A percentile compares a stretch with the other conserved stretches of the same genome.
Conservation (phyloP, 441 rosid genomes). For the Pelargonium fulgidum region DNA sequence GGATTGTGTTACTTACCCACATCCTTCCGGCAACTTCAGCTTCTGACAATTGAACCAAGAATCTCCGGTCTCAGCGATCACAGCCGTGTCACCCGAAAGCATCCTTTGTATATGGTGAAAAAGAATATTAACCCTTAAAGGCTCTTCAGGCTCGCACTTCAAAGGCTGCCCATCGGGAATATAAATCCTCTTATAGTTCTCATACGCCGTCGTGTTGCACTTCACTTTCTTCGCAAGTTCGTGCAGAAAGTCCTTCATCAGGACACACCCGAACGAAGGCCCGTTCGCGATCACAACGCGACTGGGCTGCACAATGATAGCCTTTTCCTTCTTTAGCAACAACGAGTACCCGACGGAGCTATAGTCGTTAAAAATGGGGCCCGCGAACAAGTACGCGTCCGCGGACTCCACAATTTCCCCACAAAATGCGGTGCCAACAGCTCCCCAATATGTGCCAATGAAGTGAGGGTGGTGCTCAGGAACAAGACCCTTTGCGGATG, state of each 20-base stretch:
- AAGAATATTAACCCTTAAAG: conserved; percentile 58
- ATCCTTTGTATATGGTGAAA: conserved; percentile 73
- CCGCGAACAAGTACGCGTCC: conserved; percentile 82
- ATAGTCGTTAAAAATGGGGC: conserved; percentile 82
- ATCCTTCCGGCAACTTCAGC: conserved; percentile 71
- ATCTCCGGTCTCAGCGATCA: conserved; percentile 90
- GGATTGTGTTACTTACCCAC: conserved; percentile 42
- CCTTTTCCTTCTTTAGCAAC: conserved; percentile 84
- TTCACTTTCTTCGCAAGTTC: conserved; percentile 51
- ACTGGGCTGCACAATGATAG: conserved; percentile 68
- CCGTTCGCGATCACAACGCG: conserved; percentile 69
- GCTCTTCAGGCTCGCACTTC: conserved; percentile 48
- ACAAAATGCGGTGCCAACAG: conserved; percentile 71
- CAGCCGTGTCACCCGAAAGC: conserved; percentile 65
- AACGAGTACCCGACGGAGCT: conserved; percentile 91
- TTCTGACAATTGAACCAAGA: conserved; percentile 96
- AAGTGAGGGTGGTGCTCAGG: conserved; percentile 58
- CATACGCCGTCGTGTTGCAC: conserved; percentile 51
- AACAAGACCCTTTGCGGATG: conserved; percentile 76
- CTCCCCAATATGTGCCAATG: conserved; percentile 78
- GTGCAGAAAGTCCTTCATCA: conserved; percentile 73
- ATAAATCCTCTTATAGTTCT: conserved; percentile 71
- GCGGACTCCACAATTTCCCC: conserved; percentile 87
- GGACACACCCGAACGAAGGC: conserved; percentile 76
- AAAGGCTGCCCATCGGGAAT: conserved; percentile 66